Base-by-base conservation (phyloP, 2,329 filamentous ascomycete genomes). In the Penicillium palitans region DNA sequence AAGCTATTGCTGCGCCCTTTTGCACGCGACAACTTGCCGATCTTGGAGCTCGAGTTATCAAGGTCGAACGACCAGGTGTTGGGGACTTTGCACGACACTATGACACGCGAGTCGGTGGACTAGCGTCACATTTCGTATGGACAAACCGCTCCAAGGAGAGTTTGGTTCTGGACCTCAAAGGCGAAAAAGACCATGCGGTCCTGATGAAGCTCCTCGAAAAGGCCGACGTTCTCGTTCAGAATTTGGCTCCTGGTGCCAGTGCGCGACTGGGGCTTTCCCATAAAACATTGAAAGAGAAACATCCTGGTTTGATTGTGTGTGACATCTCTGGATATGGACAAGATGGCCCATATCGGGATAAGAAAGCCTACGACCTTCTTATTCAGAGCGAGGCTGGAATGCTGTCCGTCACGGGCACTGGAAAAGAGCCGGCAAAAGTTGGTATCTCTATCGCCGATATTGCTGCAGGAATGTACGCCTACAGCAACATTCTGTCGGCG, bases 381-480 rank as follows among this genome's bases (percentile, higher is more conserved):
- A 79, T 84, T 3, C 82, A 84, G 63, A 82, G 80, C 47, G 82
- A 84, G 60, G 80, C 82, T 0, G 81, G 81, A 0, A 70, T 84
- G 62, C 70, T 84, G 1, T 80, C 80, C 0, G 75, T 83, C 27
- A 84, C 82, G 0, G 82, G 82, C 0, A 80, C 73, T 1, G 68
- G 72, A 0, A 68, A 69, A 0, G 75, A 79, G 49, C 78, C 78
- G 0, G 79, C 74, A 9, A 84, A 84, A 61, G 81, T 82, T 2
- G 81, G 80, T 6, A 80, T 83, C 29, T 83, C 81, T 0, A 82
- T 84, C 48, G 82, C 82, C 0, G 82, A 84, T 59, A 84, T 84
- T 39, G 72, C 81, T 0, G 80, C 82, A 0, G 82, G 78, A 3
- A 83, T 80, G 71, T 82, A 81, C 55, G 82, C 82, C 0, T 81